Conservation (phyloP, 2,329 filamentous ascomycete genomes). For the Arachnomyces sp. region DNA sequence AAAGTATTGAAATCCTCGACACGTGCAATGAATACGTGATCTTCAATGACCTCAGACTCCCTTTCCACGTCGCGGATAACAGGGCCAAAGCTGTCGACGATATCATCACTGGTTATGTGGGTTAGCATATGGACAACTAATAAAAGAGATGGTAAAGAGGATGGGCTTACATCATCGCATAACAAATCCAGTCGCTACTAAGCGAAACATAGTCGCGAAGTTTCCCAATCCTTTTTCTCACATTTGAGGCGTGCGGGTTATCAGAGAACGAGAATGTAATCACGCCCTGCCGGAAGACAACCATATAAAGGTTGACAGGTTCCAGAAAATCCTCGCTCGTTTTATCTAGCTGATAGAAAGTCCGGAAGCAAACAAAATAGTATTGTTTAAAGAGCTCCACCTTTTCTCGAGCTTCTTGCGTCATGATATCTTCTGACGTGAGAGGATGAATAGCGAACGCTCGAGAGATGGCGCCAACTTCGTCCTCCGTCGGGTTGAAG, state of each 20-base stretch:
- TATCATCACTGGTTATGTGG: constrained; percentile 64
- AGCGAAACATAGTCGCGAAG: constrained; percentile 92
- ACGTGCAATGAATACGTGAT: constrained; percentile 86
- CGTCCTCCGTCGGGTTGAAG: constrained; percentile 80
- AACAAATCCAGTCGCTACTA: constrained; percentile 98
- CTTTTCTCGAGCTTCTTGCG: constrained; percentile 93
- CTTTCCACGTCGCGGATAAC: constrained; percentile 79
- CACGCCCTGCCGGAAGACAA: constrained; percentile 92
- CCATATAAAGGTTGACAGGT: constrained; percentile 91
- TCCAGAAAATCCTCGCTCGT: constrained; percentile 77
- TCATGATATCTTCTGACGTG: constrained; percentile 92
- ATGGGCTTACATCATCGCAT: constrained; percentile 75
- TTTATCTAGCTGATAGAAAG: constrained; percentile 77
- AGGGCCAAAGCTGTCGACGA: constrained; percentile 91
- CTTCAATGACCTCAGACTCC: constrained; percentile 88
- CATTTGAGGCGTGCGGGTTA: constrained; percentile 79
- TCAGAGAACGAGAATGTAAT: constrained; percentile 89
- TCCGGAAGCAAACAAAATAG: constrained; percentile 96
- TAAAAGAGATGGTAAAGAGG: background rate
- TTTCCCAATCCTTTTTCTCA: constrained; percentile 83
- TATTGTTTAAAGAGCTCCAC: constrained; percentile 96
- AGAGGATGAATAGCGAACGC: constrained; percentile 93
- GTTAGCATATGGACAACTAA: constrained; percentile 11
- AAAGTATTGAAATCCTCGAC: constrained; percentile 84
- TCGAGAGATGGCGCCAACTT: constrained; percentile 79